A percentile compares a stretch with the other conserved stretches of the same genome.
Conservation (phyloP, 2,329 filamentous ascomycete species). For the Plectosphaerella sp. region DNA sequence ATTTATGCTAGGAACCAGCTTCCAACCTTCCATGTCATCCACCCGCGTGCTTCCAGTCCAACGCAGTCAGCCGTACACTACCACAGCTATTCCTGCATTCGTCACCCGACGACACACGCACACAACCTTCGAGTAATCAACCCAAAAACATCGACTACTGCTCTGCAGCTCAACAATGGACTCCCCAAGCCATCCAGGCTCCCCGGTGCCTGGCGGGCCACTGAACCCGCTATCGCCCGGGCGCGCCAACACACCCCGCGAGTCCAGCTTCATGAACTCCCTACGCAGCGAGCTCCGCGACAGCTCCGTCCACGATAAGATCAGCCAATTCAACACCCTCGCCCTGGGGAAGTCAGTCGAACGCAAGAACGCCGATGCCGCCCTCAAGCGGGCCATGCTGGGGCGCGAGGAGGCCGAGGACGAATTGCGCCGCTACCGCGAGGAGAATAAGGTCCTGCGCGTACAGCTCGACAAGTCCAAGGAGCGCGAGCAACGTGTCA, state of each 20-base stretch:
- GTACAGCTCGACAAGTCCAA: conserved; percentile 60
- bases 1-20: neutral
- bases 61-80: neutral
- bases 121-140: conserved; percentile 2
- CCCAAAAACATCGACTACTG: neutral
- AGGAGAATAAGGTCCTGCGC: conserved; percentile 53
- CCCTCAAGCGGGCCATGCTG: conserved; percentile 61
- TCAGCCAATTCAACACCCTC: conserved; percentile 69
- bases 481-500: conserved; percentile 61
- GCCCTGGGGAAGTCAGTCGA: conserved; percentile 58
- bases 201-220: conserved; percentile 44
- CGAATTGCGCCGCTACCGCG: conserved; percentile 59
- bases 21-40: conserved; percentile 1
- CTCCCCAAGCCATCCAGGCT: conserved; percentile 43
- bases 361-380: conserved; percentile 61
- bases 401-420: conserved; percentile 68
- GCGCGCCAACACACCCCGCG: conserved; percentile 50
- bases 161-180: conserved; percentile 29
- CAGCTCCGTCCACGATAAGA: conserved; percentile 61
- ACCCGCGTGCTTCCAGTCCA: neutral
- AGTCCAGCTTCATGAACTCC: conserved; percentile 30
- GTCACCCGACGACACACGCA: conserved; percentile 2
- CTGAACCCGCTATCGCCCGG: conserved; percentile 60
- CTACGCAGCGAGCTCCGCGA: conserved; percentile 40
- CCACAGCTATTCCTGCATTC: neutral